Evolutionary conservation across 2,329 filamentous ascomycete species (phyloP).

Genomic region (Juglanconis oblonga): DNA sequence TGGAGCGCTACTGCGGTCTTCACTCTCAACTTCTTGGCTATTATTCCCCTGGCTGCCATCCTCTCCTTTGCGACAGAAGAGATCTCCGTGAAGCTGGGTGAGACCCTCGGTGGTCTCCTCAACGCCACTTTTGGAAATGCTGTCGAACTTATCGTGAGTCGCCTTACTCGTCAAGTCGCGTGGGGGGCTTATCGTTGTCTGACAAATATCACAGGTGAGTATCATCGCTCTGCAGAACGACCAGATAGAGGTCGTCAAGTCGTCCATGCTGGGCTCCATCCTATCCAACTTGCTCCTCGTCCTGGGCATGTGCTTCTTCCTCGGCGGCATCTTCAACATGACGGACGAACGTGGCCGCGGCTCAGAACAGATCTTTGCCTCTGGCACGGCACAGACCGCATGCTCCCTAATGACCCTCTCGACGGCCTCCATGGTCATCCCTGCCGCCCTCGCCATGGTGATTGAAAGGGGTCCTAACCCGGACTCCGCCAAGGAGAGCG

Average conservation of each 20-base stretch:
- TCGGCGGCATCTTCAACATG: constrained; percentile 67
- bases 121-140: constrained; percentile 80
- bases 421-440: constrained; percentile 75
- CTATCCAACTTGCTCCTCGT: constrained; percentile 91
- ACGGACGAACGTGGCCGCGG: constrained; percentile 53
- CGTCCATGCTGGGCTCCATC: constrained; percentile 94
- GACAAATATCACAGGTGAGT: constrained; percentile 62
- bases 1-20: constrained; percentile 70
- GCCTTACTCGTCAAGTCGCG: constrained; percentile 17
- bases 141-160: constrained; percentile 70
- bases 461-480: constrained; percentile 34
- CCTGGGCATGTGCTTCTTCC: constrained; percentile 75
- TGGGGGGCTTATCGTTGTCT: neutral
- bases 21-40: constrained; percentile 76
- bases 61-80: constrained; percentile 78
- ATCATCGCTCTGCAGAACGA: constrained; percentile 83
- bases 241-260: constrained; percentile 94
- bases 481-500: constrained; percentile 41
- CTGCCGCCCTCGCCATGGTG: constrained; percentile 49
- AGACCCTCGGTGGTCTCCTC: constrained; percentile 69
- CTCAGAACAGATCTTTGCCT: constrained; percentile 70
- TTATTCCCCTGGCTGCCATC: constrained; percentile 71
- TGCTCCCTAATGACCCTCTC: constrained; percentile 73
- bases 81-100: constrained; percentile 67
- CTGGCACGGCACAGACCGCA: constrained; percentile 74